These are phyloP conservation scores for Ophiostoma fasciatum DNA, from an alignment of 2,329 filamentous ascomycete species.

Conservation along the genomic window DNA sequence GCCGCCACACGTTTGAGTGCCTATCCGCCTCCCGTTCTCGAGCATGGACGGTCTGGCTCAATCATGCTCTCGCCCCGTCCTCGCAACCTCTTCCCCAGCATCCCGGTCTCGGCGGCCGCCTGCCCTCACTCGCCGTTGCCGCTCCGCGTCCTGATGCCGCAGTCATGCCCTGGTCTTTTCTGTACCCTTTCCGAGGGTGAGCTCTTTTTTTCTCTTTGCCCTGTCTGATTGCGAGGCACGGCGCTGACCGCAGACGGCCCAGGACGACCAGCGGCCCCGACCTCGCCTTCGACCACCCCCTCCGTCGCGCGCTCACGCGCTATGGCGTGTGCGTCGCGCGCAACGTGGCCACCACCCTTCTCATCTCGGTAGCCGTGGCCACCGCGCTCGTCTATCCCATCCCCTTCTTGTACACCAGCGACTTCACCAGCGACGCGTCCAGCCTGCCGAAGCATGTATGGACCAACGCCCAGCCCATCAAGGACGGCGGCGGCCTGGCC, in stretches of 20 bases:
- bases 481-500: conserved; percentile 29
- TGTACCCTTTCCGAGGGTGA: neutral
- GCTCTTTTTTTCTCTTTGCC: neutral
- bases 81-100: too few species aligned
- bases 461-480: conserved; percentile 55
- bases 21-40: too few species aligned
- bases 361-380: conserved; percentile 58
- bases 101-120: too few species aligned
- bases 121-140: too few species aligned
- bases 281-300: conserved; percentile 47
- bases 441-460: conserved; percentile 67
- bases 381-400: conserved; percentile 60
- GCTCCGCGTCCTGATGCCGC: too few species aligned
- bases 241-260: neutral
- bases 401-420: conserved; percentile 58
- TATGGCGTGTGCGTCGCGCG: conserved; percentile 57
- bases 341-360: conserved; percentile 59
- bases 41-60: too few species aligned
- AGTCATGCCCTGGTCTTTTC: neutral
- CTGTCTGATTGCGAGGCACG: too few species aligned
- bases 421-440: conserved; percentile 55
- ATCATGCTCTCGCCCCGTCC: too few species aligned
- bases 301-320: conserved; percentile 48
- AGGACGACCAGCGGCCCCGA: conserved; percentile 63
- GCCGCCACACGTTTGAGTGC: too few species aligned